Percentiles rank a stretch among this genome's conserved stretches.
These are phyloP conservation scores for Tylopilus vinaceipallidus DNA, from an alignment of 768 basidiomycete species.

Conservation along the genomic window DNA sequence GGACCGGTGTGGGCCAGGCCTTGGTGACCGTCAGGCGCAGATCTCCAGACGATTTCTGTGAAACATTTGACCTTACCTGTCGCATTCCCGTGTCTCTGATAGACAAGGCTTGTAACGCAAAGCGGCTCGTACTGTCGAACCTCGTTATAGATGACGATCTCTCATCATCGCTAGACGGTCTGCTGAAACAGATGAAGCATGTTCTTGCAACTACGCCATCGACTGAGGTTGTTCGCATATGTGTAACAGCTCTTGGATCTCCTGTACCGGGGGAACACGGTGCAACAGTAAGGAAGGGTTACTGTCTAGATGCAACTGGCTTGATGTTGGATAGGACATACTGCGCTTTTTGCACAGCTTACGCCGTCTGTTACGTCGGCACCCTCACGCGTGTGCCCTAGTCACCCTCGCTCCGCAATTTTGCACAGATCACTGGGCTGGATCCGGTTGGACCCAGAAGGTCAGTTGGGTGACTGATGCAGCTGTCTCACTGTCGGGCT, in stretches of 20 bases:
- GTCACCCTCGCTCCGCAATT: constrained; percentile 64
- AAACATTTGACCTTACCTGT: constrained; percentile 68
- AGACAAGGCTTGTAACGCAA: constrained; percentile 40
- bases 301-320: background rate
- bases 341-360: constrained; percentile 71
- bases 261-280: constrained; percentile 66
- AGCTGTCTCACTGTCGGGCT: constrained; percentile 70
- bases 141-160: constrained; percentile 13
- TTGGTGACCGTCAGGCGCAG: constrained; percentile 31
- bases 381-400: constrained; percentile 63
- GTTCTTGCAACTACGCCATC: constrained; percentile 27
- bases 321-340: constrained; percentile 49
- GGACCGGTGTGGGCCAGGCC: background rate
- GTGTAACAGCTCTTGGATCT: constrained; percentile 60
- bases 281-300: constrained; percentile 44
- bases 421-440: constrained; percentile 57
- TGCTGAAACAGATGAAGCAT: constrained; percentile 31
- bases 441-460: constrained; percentile 71
- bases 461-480: constrained; percentile 80
- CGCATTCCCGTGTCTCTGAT: constrained; percentile 54
- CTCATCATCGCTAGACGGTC: constrained; percentile 19
- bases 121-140: constrained; percentile 37
- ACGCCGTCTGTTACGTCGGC: constrained; percentile 53
- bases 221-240: constrained; percentile 51
- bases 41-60: constrained; percentile 60